These are phyloP conservation scores for Cercospora sesami DNA, from an alignment of 2,329 filamentous ascomycete species.

Conservation along the genomic window DNA sequence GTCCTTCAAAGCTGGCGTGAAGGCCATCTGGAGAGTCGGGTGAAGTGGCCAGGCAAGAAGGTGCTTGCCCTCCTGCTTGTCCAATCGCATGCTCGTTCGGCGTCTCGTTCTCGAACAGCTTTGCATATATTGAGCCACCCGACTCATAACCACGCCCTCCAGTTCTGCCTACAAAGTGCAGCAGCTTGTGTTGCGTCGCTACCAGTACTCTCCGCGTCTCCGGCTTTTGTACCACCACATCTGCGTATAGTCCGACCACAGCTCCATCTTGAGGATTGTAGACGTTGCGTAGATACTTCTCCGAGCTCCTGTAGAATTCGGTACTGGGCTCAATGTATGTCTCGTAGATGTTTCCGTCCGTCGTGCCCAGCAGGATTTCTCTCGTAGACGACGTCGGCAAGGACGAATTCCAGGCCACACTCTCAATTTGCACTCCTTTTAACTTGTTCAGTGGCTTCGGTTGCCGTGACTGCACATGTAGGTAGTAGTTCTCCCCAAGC, in stretches of 20 bases:
- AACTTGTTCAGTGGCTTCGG: constrained; percentile 78
- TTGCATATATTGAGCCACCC: constrained; percentile 79
- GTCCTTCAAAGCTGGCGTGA: constrained; percentile 25
- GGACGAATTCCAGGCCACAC: constrained; percentile 91
- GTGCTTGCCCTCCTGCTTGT: constrained; percentile 58
- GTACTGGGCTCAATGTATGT: constrained; percentile 90
- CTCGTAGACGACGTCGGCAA: constrained; percentile 89
- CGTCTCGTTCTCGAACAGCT: constrained; percentile 82
- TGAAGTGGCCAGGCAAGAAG: constrained; percentile 71
- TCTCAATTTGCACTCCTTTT: constrained; percentile 83
- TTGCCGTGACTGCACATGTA: constrained; percentile 89
- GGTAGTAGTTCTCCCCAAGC: constrained; percentile 93
- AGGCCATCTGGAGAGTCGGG: constrained; percentile 64
- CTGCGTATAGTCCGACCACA: constrained; percentile 82
- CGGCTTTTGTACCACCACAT: constrained; percentile 65
- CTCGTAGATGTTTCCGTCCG: constrained; percentile 95
- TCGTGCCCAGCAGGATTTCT: constrained; percentile 86
- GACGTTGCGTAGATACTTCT: constrained; percentile 83
- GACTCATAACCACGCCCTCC: constrained; percentile 68
- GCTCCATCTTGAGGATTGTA: constrained; percentile 81
- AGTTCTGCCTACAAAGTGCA: constrained; percentile 78
- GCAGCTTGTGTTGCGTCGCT: constrained; percentile 72
- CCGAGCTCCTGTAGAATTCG: constrained; percentile 93
- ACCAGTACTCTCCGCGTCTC: constrained; percentile 78
- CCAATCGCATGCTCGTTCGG: constrained; percentile 73